Evolutionary conservation across 2,329 filamentous ascomycete species (phyloP).

Genomic region (Talaromyces atroroseus): DNA sequence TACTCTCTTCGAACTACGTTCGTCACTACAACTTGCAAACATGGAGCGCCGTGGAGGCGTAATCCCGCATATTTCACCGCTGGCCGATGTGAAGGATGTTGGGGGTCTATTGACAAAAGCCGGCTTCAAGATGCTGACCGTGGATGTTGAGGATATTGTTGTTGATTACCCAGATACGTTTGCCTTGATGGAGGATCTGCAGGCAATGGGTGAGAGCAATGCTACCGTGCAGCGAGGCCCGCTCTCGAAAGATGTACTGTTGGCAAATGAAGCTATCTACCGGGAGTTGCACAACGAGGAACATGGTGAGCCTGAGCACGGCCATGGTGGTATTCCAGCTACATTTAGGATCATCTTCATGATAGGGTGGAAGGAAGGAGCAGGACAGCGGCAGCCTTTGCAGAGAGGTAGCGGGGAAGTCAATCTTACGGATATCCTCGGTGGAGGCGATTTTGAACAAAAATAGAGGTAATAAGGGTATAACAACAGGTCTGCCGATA

Average conservation of each 20-base stretch:
- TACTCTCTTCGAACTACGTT: slow-evolving; percentile 86
- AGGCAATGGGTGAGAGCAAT: slow-evolving; percentile 94
- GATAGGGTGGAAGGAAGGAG: slow-evolving; percentile 94
- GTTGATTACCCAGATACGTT: slow-evolving; percentile 90
- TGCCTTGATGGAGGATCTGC: slow-evolving; percentile 85
- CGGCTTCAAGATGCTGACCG: slow-evolving; percentile 91
- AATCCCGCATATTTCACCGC: slow-evolving; percentile 79
- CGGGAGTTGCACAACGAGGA: slow-evolving; percentile 77
- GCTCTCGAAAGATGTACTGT: slow-evolving; percentile 73
- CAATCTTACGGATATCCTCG: slow-evolving; percentile 78
- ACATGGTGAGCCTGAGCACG: neutral
- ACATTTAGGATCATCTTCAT: slow-evolving; percentile 96
- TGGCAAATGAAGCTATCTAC: slow-evolving; percentile 87
- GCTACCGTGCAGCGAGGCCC: slow-evolving; percentile 76
- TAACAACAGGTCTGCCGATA: too few species aligned
- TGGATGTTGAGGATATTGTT: slow-evolving; percentile 95
- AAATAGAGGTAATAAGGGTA: slow-evolving; percentile 3
- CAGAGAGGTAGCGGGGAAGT: slow-evolving; percentile 78
- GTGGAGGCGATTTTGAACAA: slow-evolving; percentile 35
- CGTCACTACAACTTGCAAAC: slow-evolving; percentile 87
- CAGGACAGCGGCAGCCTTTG: slow-evolving; percentile 72
- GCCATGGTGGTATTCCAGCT: slow-evolving; percentile 65
- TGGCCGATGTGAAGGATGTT: slow-evolving; percentile 87
- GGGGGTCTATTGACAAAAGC: slow-evolving; percentile 80
- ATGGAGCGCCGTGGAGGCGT: slow-evolving; percentile 87